Evolutionary conservation across 1,139 yeast species (phyloP), one percentile per base, ranked within the genome.

Genomic region (Meyerozyma athensensis): DNA sequence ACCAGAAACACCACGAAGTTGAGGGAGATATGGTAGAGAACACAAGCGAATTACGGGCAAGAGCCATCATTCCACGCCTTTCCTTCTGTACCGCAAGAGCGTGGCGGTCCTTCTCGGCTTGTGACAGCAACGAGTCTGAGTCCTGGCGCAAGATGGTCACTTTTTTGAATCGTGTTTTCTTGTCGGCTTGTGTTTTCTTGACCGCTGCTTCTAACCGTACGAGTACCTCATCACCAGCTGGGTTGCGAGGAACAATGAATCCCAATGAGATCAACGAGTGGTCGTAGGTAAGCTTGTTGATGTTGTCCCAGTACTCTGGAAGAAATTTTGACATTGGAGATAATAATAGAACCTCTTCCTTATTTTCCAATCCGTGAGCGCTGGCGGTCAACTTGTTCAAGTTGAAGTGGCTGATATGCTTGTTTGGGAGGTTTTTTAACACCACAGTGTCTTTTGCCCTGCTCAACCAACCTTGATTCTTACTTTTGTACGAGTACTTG

Each of bases 1-100:
- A 68, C 97, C 98, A 94, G 37, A 92, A 68, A 20, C 90, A 83
- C 98, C 98, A 92, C 20, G 95, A 79, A 5, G 95, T 89, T 46
- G 83, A 76, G 12, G 97, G 95, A 1, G 90, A 83, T 36, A 92
- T 67, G 2, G 97, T 79, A n/a, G 97, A 84, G 61, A 89, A 86
- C 34, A 92, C 71, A 41, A 92, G 68, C 26, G 96, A 89, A 65
- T 92, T 92, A 58, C 98, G 74, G 2, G 97, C 97, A 45, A 86
- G 65, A 2, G 97, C 95, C 97, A 92, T 90, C 58, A 81, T 80
- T 7, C 85, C 63, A 49, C 98, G 78, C 58, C 98, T 78, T 51
- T 84, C 82, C 61, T 89, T 89, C 61, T 92, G 97, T n/a, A 82
- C 95, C 26, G 63, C 64, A 43, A 84, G 67, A 5, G 74, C 74